Base-by-base conservation (phyloP, 805 yeast species). In the Saturnispora bothae region DNA sequence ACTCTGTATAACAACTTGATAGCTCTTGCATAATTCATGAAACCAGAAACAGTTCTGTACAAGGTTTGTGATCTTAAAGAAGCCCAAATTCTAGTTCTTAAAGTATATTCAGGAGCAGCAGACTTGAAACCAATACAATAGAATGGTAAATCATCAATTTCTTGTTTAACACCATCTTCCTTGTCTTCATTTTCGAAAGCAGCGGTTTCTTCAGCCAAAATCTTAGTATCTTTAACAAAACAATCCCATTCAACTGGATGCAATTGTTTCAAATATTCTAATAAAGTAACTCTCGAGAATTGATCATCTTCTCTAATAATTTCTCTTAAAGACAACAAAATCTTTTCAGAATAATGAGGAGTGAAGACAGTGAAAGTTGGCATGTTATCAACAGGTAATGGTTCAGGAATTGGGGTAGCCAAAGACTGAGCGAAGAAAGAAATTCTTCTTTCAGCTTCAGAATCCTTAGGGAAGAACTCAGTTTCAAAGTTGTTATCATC, bases 391-490 rank as follows among this genome's bases (percentile, higher is more conserved):
- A 94, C 97, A 31, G 99, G 98, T 57, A 92, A 71, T 45, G 99
- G 97, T 67, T 92, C 98, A 46, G 96, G 95, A 53, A 92, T 88
- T 51, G 98, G 98, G 43, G 98, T 92, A 37, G 98, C 94, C 63
- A 92, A 71, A 9, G 97, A 88, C 65, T 92, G 98, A 43, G 99
- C 99, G 68, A 92, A 92, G 82, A 94, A 92, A 43, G 96, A 84
- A 52, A 92, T 88, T 73, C 99, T 92, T 71, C 98, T 88, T 69
- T 94, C 98, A 47, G 99, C 98, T 65, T 92, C 99, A 32, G 96
- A 85, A 63, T 89, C 77, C 55, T 78, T 73, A 51, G 98, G 97
- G 83, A 92, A 92, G 59, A 85, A 94, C 70, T 89, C 96, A 48
- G 96, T 84, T 48, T 83, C 94, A 54, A 88, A 83, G 57, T 86